A percentile compares a stretch with the other conserved stretches of the same genome.
These are phyloP conservation scores for Paraconiothyrium sp. DNA, from an alignment of 2,329 filamentous ascomycete genomes.

Conservation along the genomic window DNA sequence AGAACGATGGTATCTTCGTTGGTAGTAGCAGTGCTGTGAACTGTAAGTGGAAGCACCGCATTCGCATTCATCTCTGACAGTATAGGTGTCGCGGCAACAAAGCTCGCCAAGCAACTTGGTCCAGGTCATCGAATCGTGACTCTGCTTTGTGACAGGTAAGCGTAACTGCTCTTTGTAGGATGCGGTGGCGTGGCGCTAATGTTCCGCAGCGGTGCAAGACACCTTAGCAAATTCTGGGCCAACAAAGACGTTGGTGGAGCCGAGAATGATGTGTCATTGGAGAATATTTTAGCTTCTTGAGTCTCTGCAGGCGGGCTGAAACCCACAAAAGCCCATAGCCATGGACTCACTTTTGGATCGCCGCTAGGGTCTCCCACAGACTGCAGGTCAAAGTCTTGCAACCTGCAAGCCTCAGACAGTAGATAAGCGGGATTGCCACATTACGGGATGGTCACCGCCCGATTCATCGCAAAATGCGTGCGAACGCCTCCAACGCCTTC, in stretches of 20 bases:
- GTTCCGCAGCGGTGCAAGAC: slow-evolving; percentile 68
- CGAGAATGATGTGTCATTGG: slow-evolving; percentile 60
- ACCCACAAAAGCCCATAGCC: neutral
- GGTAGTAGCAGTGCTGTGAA: slow-evolving; percentile 98
- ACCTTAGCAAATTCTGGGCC: slow-evolving; percentile 87
- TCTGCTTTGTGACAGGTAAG: slow-evolving; percentile 74
- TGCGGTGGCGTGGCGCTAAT: slow-evolving; percentile 19
- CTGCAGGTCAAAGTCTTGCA: neutral
- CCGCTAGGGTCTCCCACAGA: neutral
- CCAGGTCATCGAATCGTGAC: slow-evolving; percentile 74
- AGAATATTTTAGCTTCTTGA: slow-evolving; percentile 62
- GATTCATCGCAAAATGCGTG: neutral
- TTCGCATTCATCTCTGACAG: slow-evolving; percentile 25
- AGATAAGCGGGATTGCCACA: slow-evolving; percentile 1
- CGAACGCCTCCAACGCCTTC: slow-evolving; percentile 2
- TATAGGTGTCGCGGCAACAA: slow-evolving; percentile 72
- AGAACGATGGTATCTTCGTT: slow-evolving; percentile 93
- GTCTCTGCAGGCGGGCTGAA: neutral
- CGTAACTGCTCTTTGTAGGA: neutral
- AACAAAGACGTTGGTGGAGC: slow-evolving; percentile 68
- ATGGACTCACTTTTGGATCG: neutral
- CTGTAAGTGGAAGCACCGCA: slow-evolving; percentile 62
- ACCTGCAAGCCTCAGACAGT: neutral
- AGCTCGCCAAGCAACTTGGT: slow-evolving; percentile 72
- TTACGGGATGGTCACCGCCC: neutral